These are phyloP conservation scores for Bacidia rubella DNA, from an alignment of 495 filamentous ascomycete species.

Conservation along the genomic window DNA sequence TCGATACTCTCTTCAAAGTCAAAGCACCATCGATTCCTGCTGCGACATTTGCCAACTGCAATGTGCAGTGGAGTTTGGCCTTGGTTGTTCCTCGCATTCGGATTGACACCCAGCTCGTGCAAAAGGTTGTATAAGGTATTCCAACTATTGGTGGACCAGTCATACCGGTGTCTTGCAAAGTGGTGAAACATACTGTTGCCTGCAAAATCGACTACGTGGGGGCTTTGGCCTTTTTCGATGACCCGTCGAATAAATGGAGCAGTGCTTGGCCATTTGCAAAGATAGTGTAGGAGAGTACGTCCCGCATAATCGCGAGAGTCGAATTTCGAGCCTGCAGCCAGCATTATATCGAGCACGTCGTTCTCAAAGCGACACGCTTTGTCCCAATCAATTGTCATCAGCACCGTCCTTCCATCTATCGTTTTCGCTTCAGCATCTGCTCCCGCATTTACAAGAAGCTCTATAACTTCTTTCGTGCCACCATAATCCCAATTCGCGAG, in stretches of 20 bases:
- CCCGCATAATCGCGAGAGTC: neutral
- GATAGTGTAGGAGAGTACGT: neutral
- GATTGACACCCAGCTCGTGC: neutral
- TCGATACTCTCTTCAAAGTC: neutral
- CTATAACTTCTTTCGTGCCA: neutral
- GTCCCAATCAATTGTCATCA: neutral
- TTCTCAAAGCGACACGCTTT: neutral
- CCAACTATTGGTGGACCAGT: neutral
- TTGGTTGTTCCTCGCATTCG: neutral
- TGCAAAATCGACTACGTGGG: neutral
- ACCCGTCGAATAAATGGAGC: neutral
- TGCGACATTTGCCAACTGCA: neutral
- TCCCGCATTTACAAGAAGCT: neutral
- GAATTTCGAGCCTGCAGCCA: neutral
- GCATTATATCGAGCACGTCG: neutral
- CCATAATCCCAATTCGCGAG: neutral
- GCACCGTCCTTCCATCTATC: neutral
- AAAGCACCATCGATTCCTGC: neutral
- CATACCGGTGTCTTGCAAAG: neutral
- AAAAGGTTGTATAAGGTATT: neutral
- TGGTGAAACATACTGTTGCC: neutral
- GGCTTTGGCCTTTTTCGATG: neutral
- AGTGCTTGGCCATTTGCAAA: neutral
- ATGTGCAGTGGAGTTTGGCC: constrained; percentile 1
- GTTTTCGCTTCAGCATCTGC: neutral